Conservation (phyloP, 1,139 yeast genomes). For the Groenewaldozyma auringiensis region DNA sequence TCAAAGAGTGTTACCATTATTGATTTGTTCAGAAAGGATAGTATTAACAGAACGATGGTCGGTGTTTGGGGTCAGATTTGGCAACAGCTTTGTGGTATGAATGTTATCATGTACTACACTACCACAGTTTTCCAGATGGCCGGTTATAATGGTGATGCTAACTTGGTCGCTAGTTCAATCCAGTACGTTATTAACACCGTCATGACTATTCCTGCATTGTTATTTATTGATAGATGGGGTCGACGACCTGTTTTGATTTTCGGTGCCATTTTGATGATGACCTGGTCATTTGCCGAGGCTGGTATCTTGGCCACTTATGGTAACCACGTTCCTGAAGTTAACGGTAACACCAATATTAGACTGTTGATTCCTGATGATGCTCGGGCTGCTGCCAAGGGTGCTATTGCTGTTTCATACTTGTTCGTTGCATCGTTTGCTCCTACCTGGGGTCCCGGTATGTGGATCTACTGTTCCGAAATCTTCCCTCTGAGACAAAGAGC, state of each 20-base stretch:
- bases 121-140: conserved; percentile 35
- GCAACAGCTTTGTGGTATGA: conserved; percentile 68
- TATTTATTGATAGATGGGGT: conserved; percentile 45
- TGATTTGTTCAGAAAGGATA: conserved; percentile 44
- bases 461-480: conserved; percentile 51
- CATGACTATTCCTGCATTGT: conserved; percentile 38
- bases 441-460: conserved; percentile 57
- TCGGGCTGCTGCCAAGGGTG: conserved; percentile 38
- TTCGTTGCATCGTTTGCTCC: conserved; percentile 61
- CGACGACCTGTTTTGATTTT: conserved; percentile 40
- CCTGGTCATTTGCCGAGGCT: conserved; percentile 38
- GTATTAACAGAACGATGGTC: conserved; percentile 43
- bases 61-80: conserved; percentile 58
- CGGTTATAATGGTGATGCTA: conserved; percentile 28
- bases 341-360: conserved; percentile 40
- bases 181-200: conserved; percentile 45
- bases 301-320: conserved; percentile 41
- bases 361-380: conserved; percentile 38
- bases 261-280: conserved; percentile 40
- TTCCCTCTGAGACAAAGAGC: conserved; percentile 56
- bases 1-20: conserved; percentile 29
- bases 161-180: conserved; percentile 46
- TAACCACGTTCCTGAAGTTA: conserved; percentile 31
- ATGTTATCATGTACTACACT: conserved; percentile 48
- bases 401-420: conserved; percentile 56